Conservation (phyloP, 306 rosid species). For the Calophaca sinica region DNA sequence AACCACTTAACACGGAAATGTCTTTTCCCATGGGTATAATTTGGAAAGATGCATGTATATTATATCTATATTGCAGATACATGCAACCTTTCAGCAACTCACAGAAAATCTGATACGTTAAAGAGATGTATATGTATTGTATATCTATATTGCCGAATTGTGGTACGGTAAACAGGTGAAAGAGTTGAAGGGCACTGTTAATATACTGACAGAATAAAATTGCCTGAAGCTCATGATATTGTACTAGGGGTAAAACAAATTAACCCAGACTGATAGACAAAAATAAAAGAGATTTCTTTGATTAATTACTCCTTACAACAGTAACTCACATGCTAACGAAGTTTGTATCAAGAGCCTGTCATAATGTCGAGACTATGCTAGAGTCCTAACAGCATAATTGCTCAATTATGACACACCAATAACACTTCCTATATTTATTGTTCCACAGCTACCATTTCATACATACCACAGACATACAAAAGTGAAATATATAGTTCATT, state of each 20-base stretch:
- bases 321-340: conserved; percentile 7
- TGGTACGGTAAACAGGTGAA: conserved; percentile 9
- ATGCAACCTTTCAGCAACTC: too few species aligned
- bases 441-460: conserved; percentile 7
- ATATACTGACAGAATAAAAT: conserved; percentile 5
- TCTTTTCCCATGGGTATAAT: not conserved
- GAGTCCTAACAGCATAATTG: conserved; percentile 2
- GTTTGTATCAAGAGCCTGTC: conserved; percentile 10
- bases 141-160: not conserved
- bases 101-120: too few species aligned
- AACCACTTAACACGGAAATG: not conserved
- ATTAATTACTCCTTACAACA: conserved; percentile 5
- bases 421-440: conserved; percentile 14
- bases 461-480: not conserved
- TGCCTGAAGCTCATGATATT: conserved; percentile 1
- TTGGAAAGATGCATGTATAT: not conserved
- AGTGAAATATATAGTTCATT: not conserved
- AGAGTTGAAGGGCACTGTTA: not conserved
- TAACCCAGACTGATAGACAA: conserved; percentile 9
- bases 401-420: conserved; percentile 13
- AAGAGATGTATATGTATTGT: too few species aligned
- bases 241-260: not conserved
- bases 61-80: not conserved
- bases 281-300: not conserved
- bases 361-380: not conserved